These are phyloP conservation scores for Cladosporium sphaerospermum DNA, from an alignment of 2,329 filamentous ascomycete species.

Conservation along the genomic window DNA sequence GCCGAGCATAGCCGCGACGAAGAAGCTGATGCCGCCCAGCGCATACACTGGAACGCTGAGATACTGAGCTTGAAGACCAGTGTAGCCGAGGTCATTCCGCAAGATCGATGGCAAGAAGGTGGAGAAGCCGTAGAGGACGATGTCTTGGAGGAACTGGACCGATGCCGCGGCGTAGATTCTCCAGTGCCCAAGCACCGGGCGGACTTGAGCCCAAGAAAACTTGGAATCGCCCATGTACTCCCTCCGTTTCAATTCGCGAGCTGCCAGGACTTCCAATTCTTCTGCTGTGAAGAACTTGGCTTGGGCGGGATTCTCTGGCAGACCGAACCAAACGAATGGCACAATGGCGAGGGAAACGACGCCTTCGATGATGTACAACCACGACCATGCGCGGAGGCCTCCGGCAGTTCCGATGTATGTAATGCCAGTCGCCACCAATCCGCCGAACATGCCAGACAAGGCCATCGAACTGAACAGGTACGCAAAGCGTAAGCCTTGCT, in stretches of 20 bases:
- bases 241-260: slow-evolving; percentile 39
- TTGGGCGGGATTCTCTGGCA: slow-evolving; percentile 38
- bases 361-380: slow-evolving; percentile 30
- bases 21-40: slow-evolving; percentile 43
- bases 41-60: slow-evolving; percentile 52
- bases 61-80: slow-evolving; percentile 46
- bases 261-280: slow-evolving; percentile 46
- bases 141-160: slow-evolving; percentile 48
- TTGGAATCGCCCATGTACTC: slow-evolving; percentile 47
- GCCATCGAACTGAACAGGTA: slow-evolving; percentile 33
- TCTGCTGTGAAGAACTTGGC: slow-evolving; percentile 41
- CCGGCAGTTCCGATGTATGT: slow-evolving; percentile 33
- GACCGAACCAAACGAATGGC: slow-evolving; percentile 24
- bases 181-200: not conserved
- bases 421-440: slow-evolving; percentile 54
- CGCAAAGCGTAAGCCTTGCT: slow-evolving; percentile 37
- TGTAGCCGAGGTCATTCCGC: slow-evolving; percentile 43
- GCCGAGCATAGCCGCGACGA: slow-evolving; percentile 41
- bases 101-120: slow-evolving; percentile 53
- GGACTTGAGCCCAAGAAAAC: slow-evolving; percentile 47
- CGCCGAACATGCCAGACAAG: slow-evolving; percentile 47
- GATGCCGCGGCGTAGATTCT: slow-evolving; percentile 1
- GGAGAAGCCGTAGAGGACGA: slow-evolving; percentile 49
- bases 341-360: slow-evolving; percentile 23
- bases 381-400: slow-evolving; percentile 34